Evolutionary conservation across 208 protist genomes (phyloP), one percentile per base, ranked within the genome.

Genomic region (Trypanosoma rangeli): DNA sequence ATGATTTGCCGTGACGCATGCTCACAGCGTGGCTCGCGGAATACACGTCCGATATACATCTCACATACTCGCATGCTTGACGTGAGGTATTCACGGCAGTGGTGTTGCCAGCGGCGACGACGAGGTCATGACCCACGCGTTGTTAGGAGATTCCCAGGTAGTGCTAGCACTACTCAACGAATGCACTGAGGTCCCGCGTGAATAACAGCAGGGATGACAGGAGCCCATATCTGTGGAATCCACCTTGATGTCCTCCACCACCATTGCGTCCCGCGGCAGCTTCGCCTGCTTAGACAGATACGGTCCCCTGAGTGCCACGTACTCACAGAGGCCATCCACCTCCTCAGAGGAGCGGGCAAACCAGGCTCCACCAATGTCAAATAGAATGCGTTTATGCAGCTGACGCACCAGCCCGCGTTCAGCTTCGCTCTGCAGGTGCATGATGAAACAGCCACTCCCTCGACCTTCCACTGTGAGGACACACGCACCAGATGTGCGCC

Each of bases 281-380:
- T 83, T 86, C 13, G 84, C 71, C 75, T 83, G 83, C 42, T 82
- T 79, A 16, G 86, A 83, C 18, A 90, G 53, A 4, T 86, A 73
- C 16, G 86, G 76, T 0, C 81, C 85, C 53, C 88, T 76, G 3
- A 89, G 58, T n/a, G 84, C 77, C 44, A 95, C 84, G 63, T 95
- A 88, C 73, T 93, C 86, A 54, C 83, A 91, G 61, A 95, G 80
- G 26, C 79, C 76, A 54, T 93, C 83, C 15, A 88, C 78, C 68
- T 95, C 86, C 70, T 90, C 80, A 9, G 79, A 73, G 0, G 76
- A 84, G 1, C 86, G 80, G 16, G 86, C 90, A 49, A 92, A 76
- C 87, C 90, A 95, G 2, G 92, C 85, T 26, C 87, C 90, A 53
- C 83, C 84, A 53, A 90, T 67, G 66, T 95, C 90, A 55, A 95